Base-by-base conservation (phyloP, 1,284 basidiomycete species). In the Naganishia sp. region DNA sequence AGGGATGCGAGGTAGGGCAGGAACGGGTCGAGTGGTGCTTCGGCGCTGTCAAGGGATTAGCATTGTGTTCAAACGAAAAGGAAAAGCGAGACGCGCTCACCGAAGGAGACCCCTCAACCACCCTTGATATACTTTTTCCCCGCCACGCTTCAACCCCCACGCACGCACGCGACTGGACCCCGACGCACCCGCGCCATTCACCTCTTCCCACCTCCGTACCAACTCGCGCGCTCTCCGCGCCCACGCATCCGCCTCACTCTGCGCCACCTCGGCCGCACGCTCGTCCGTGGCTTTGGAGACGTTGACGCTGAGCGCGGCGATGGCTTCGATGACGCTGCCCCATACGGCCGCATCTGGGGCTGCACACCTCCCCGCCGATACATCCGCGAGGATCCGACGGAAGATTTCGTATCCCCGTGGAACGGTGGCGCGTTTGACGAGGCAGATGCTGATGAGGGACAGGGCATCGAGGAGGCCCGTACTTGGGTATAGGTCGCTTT, bases 351-450 rank as follows among this genome's bases (percentile, higher is more conserved):
- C 70, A n/a, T 75, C 75, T 1, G 78, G 78, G 15, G 68, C 31
- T 0, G 65, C 63, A 25, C 53, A 46, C 21, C 47, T 39, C 10
- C 39, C 55, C 11, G 18, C 25, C 23, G 68, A 51, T n/a, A 71
- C 68, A 25, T 77, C 76, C 6, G 68, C 67, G 4, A 79, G 57
- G 9, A 79, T 64, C 45, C 74, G 69, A 49, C 67, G 71, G 71
- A 80, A 79, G 61, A 80, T 79, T 63, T 76, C 73, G 57, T 74
- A 78, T 0, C 75, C 79, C 60, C 79, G 66, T 3, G 76, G 76
- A 1, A 75, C 72, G 50, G 75, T 74, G 63, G 78, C 76, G 2
- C 72, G 72, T 35, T 75, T 65, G 7, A 72, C 67, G n/a, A 78
- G 72, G 69, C 79, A 79, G 51, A 80, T 76, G 6, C 72, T 73